Evolutionary conservation across 345 rosid species (phyloP).

Genomic region (Syzygium aqueum): DNA sequence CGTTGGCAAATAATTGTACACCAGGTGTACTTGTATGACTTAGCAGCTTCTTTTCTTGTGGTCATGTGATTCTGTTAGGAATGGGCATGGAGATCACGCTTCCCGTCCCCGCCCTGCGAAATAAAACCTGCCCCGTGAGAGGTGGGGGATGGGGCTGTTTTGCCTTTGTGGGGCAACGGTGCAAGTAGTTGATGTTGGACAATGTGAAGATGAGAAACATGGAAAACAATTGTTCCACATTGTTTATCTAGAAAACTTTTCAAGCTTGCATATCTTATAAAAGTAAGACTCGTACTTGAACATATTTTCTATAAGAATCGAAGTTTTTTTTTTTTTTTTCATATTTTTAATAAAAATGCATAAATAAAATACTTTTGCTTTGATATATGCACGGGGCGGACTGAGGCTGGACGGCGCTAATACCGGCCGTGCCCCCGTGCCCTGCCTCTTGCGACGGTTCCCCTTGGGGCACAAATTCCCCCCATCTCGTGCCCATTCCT

Average conservation of each 20-base stretch:
- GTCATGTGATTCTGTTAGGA: neutral
- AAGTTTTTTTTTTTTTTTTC: neutral
- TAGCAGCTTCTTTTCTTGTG: neutral
- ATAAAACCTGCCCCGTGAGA: neutral
- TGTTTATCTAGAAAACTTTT: neutral
- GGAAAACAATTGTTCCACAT: neutral
- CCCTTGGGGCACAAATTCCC: neutral
- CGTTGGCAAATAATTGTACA: neutral
- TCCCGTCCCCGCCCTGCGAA: neutral
- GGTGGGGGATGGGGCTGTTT: neutral
- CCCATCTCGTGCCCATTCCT: neutral
- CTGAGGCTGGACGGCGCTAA: neutral
- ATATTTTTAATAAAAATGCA: neutral
- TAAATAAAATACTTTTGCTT: neutral
- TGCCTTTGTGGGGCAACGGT: neutral
- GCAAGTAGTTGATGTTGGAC: neutral
- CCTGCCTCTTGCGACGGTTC: neutral
- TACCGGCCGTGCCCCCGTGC: neutral
- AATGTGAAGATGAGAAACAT: neutral
- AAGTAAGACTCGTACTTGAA: neutral
- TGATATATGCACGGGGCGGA: neutral
- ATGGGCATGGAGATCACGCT: neutral
- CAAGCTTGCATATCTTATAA: neutral
- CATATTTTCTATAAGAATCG: neutral
- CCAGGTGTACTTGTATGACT: neutral